phyloP scores from a whole-genome alignment of 2,329 filamentous ascomycete species.

The Alternaria hordeiaustralica region DNA sequence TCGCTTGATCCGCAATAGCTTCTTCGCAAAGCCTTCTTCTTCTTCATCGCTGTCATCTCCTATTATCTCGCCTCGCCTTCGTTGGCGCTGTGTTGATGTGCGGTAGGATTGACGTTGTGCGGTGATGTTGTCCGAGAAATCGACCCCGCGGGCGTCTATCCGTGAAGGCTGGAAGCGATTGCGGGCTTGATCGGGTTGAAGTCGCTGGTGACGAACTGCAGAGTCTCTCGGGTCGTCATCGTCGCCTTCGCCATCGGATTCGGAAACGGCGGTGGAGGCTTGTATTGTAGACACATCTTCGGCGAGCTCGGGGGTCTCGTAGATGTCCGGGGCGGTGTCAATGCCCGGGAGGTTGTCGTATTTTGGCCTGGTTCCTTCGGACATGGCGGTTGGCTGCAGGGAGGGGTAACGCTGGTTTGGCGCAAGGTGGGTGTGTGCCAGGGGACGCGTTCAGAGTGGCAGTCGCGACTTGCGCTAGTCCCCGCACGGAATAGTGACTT shows the following conservation, averaged over 20 bases:
- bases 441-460: slow-evolving; percentile 26
- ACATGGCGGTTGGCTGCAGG: slow-evolving; percentile 26
- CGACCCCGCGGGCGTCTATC: slow-evolving; percentile 77
- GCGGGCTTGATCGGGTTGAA: slow-evolving; percentile 81
- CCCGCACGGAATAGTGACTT: slow-evolving; percentile 1
- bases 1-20: slow-evolving; percentile 79
- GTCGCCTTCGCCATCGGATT: slow-evolving; percentile 64
- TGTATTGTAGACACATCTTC: slow-evolving; percentile 87
- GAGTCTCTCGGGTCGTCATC: slow-evolving; percentile 34
- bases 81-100: slow-evolving; percentile 70
- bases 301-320: slow-evolving; percentile 92
- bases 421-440: slow-evolving; percentile 6
- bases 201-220: slow-evolving; percentile 73
- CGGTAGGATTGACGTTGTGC: slow-evolving; percentile 81
- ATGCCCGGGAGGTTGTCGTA: slow-evolving; percentile 59
- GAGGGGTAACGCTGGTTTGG: slow-evolving; percentile 11
- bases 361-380: slow-evolving; percentile 43
- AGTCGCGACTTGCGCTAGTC: slow-evolving; percentile 26
- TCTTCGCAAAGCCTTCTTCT: slow-evolving; percentile 73
- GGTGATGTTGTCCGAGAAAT: slow-evolving; percentile 89
- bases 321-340: slow-evolving; percentile 91
- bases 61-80: slow-evolving; percentile 66
- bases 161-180: slow-evolving; percentile 76
- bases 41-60: slow-evolving; percentile 76
- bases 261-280: slow-evolving; percentile 47